phyloP scores from a whole-genome alignment of 495 filamentous ascomycete genomes.

The Daldinia childiae region DNA sequence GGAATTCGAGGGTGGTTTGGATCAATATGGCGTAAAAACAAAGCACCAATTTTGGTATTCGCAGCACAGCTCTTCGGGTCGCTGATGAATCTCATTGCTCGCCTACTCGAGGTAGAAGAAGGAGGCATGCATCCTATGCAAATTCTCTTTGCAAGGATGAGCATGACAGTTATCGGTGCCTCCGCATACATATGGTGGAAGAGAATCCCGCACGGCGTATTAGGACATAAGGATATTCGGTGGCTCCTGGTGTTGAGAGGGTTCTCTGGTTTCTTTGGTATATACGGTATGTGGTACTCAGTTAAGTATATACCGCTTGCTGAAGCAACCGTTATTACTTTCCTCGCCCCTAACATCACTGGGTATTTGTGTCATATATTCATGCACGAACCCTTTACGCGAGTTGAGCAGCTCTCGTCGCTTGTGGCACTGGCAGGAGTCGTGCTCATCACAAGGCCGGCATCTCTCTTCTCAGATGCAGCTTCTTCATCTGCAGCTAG shows the following conservation, averaged over 20 bases:
- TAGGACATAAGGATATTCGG: constrained; percentile 73
- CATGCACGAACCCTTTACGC: constrained; percentile 79
- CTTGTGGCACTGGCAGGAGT: constrained; percentile 83
- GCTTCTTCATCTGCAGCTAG: constrained; percentile 7
- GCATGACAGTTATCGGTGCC: constrained; percentile 73
- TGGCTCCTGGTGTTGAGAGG: constrained; percentile 74
- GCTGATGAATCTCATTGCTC: constrained; percentile 86
- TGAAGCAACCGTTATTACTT: constrained; percentile 93
- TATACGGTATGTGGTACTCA: constrained; percentile 68
- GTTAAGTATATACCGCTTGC: constrained; percentile 87
- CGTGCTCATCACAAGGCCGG: constrained; percentile 82
- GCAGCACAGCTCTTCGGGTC: constrained; percentile 84
- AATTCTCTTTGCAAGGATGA: constrained; percentile 87
- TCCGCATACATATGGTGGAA: constrained; percentile 79
- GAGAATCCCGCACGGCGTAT: constrained; percentile 71
- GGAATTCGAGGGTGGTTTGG: constrained; percentile 25
- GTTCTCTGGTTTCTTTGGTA: constrained; percentile 83
- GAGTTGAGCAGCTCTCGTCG: constrained; percentile 77
- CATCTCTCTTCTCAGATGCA: constrained; percentile 60
- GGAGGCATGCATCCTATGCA: constrained; percentile 83
- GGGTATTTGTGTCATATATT: constrained; percentile 84
- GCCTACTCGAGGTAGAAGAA: constrained; percentile 78
- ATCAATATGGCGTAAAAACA: constrained; percentile 63
- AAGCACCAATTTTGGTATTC: constrained; percentile 77
- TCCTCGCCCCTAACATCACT: constrained; percentile 83